phyloP scores from a whole-genome alignment of 345 rosid genomes.

The Cardamine resedifolia region DNA sequence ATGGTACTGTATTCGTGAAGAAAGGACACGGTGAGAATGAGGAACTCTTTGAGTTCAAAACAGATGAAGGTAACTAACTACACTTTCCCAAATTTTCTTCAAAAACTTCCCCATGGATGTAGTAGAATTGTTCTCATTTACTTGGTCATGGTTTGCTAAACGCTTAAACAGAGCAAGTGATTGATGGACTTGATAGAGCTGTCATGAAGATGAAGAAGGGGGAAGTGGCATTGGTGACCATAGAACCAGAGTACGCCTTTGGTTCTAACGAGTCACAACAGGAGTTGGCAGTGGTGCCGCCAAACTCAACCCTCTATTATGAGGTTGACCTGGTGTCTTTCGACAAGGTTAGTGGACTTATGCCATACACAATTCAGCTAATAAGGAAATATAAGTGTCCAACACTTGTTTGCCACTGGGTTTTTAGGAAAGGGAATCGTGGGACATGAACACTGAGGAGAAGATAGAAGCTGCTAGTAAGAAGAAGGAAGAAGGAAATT shows the following conservation, averaged over 20 bases:
- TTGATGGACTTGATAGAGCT: constrained; percentile 91
- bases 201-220: constrained; percentile 85
- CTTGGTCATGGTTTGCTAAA: neutral
- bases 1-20: constrained; percentile 76
- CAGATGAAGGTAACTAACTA: constrained; percentile 71
- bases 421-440: constrained; percentile 81
- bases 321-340: constrained; percentile 81
- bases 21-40: constrained; percentile 70
- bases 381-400: neutral
- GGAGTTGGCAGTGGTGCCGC: constrained; percentile 71
- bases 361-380: neutral
- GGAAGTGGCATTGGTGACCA: constrained; percentile 68
- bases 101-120: neutral
- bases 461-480: constrained; percentile 85
- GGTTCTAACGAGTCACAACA: constrained; percentile 69
- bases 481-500: constrained; percentile 96
- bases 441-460: constrained; percentile 93
- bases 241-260: constrained; percentile 84
- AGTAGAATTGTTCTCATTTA: neutral
- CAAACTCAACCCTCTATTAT: constrained; percentile 66
- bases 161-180: constrained; percentile 68
- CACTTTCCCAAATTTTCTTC: neutral
- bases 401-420: neutral
- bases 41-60: constrained; percentile 73
- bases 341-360: constrained; percentile 53